Evolutionary conservation across 2,329 filamentous ascomycete genomes (phyloP).

Genomic region (Graphiopsis chlorocephala): DNA sequence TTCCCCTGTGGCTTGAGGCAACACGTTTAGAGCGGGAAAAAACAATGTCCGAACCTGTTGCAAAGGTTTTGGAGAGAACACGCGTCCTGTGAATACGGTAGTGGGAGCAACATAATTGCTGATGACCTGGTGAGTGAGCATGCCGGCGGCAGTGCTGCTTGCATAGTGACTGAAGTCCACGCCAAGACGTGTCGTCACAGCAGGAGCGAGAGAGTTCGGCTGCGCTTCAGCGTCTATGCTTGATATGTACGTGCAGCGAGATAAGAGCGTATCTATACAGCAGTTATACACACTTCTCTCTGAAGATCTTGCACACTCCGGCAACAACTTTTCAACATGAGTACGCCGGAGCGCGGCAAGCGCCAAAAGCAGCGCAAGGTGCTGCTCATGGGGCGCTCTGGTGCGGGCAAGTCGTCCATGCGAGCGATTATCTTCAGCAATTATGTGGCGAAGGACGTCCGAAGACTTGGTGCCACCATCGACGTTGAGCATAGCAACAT

Average conservation of each 20-base stretch:
- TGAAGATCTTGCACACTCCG: neutral
- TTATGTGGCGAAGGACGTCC: constrained; percentile 94
- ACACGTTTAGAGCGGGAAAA: neutral
- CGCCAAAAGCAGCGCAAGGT: constrained; percentile 55
- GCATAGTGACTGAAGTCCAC: neutral
- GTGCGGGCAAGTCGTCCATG: constrained; percentile 98
- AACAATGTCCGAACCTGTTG: neutral
- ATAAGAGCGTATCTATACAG: constrained; percentile 1
- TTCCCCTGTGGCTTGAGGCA: neutral
- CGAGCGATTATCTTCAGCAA: constrained; percentile 98
- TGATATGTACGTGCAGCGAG: neutral
- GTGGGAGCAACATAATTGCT: neutral
- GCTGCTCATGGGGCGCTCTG: constrained; percentile 78
- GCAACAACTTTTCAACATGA: constrained; percentile 21
- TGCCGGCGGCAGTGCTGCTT: neutral
- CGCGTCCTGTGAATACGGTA: neutral
- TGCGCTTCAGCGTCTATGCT: neutral
- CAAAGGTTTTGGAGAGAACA: neutral
- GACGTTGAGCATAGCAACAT: constrained; percentile 98
- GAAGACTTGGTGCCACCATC: constrained; percentile 89
- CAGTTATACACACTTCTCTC: neutral
- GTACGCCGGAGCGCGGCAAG: constrained; percentile 37
- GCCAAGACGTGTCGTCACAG: neutral
- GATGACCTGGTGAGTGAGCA: neutral
- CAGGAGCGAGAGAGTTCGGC: neutral